Percentiles rank a stretch among this genome's conserved stretches.
Evolutionary conservation across 164 flowering plant species (phyloP).

Genomic region (Houttuynia cordata): DNA sequence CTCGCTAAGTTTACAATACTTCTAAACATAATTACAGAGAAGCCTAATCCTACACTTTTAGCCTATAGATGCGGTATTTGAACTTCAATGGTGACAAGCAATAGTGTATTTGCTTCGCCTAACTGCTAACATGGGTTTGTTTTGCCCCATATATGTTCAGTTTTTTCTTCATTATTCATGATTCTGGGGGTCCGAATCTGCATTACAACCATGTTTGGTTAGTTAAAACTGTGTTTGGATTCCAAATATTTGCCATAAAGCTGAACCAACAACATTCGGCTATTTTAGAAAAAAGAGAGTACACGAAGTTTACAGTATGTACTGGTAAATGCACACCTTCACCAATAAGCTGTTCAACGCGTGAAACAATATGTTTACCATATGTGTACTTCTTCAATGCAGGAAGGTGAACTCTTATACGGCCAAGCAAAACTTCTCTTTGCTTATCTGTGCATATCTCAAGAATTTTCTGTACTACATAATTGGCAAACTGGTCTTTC

Average conservation of each 20-base stretch:
- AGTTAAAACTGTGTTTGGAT: background rate
- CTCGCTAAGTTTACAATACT: background rate
- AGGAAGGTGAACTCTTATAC: constrained; percentile 44
- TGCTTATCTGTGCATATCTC: constrained; percentile 47
- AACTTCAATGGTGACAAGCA: background rate
- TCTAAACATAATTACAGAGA: too few relatives aligned
- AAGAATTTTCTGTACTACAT: constrained; percentile 84
- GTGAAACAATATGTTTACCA: constrained; percentile 86
- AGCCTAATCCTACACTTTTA: background rate
- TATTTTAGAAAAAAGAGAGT: too few relatives aligned
- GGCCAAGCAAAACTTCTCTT: constrained; percentile 42
- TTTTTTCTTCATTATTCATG: background rate
- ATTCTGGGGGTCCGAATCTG: background rate
- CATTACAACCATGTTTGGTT: background rate
- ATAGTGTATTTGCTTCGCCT: background rate
- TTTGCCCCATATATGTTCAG: background rate
- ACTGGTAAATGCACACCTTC: constrained; percentile 31
- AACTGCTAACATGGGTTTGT: background rate
- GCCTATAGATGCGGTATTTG: background rate
- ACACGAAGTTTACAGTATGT: too few relatives aligned
- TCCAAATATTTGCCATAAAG: background rate
- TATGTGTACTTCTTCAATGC: constrained; percentile 83
- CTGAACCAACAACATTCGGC: background rate
- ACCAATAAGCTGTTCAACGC: constrained; percentile 56
- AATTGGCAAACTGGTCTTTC: constrained; percentile 93